These are phyloP conservation scores for Paramyrothecium sp. DNA, from an alignment of 2,329 filamentous ascomycete genomes.

Conservation along the genomic window DNA sequence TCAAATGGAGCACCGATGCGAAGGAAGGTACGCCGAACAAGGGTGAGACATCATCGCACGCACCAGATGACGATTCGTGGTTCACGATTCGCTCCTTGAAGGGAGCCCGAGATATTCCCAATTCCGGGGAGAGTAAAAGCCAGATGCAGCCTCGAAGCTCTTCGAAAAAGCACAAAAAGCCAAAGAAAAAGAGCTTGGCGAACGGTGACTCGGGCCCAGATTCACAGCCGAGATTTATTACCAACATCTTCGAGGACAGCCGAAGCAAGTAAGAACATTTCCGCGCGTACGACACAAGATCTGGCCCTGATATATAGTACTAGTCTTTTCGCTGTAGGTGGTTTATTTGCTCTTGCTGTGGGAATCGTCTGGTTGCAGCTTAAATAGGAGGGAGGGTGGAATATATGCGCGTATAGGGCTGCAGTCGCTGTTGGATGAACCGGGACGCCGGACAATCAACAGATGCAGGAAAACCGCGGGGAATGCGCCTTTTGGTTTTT, in stretches of 20 bases:
- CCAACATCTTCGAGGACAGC: background rate
- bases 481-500: too few relatives aligned
- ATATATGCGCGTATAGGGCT: conserved; percentile 7
- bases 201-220: background rate
- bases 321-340: conserved; percentile 15
- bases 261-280: background rate
- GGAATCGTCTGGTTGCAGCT: conserved; percentile 23
- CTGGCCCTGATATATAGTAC: conserved; percentile 3
- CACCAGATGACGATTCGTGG: background rate
- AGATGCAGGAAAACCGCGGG: too few relatives aligned
- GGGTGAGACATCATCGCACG: background rate
- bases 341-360: conserved; percentile 19
- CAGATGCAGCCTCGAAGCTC: background rate
- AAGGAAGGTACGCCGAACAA: too few relatives aligned
- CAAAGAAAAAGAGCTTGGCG: background rate
- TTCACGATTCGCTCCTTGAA: background rate
- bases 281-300: background rate
- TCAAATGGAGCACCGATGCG: too few relatives aligned
- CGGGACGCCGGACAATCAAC: too few relatives aligned
- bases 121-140: background rate
- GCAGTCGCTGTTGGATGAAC: too few relatives aligned
- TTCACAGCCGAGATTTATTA: background rate
- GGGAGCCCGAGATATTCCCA: background rate
- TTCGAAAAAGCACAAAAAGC: background rate
- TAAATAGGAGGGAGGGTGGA: background rate